Conservation (phyloP, 768 basidiomycete species). For the Pisolithus tinctorius region DNA sequence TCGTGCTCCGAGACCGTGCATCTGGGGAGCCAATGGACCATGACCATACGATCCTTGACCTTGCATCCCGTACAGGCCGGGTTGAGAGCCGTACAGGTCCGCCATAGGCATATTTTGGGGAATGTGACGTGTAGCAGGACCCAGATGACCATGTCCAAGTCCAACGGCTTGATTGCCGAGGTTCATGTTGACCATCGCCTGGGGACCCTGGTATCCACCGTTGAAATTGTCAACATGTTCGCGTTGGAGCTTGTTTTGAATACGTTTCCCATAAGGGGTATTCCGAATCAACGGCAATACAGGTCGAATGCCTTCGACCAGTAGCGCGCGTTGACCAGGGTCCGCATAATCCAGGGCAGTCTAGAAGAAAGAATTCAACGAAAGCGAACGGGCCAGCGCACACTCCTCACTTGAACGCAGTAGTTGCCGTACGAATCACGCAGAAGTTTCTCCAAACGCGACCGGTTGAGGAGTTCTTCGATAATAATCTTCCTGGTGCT, state of each 20-base stretch:
- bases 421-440: constrained; percentile 97
- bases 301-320: constrained; percentile 98
- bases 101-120: constrained; percentile 47
- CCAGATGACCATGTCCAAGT: constrained; percentile 28
- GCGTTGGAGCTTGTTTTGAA: constrained; percentile 96
- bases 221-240: constrained; percentile 75
- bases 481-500: constrained; percentile 91
- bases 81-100: constrained; percentile 61
- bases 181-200: constrained; percentile 48
- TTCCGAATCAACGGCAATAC: constrained; percentile 97
- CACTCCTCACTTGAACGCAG: constrained; percentile 68
- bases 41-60: constrained; percentile 55
- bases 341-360: constrained; percentile 98
- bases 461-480: constrained; percentile 90
- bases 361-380: constrained; percentile 35
- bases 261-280: constrained; percentile 98
- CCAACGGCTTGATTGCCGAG: constrained; percentile 53
- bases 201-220: constrained; percentile 51
- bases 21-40: constrained; percentile 44
- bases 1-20: constrained; percentile 61
- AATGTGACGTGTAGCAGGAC: constrained; percentile 49
- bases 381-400: constrained; percentile 1
- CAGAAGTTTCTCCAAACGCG: constrained; percentile 89
- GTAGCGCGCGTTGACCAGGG: constrained; percentile 81
- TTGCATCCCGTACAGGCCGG: constrained; percentile 54